Conservation (phyloP, 768 basidiomycete species). For the Auriculariales sp. region DNA sequence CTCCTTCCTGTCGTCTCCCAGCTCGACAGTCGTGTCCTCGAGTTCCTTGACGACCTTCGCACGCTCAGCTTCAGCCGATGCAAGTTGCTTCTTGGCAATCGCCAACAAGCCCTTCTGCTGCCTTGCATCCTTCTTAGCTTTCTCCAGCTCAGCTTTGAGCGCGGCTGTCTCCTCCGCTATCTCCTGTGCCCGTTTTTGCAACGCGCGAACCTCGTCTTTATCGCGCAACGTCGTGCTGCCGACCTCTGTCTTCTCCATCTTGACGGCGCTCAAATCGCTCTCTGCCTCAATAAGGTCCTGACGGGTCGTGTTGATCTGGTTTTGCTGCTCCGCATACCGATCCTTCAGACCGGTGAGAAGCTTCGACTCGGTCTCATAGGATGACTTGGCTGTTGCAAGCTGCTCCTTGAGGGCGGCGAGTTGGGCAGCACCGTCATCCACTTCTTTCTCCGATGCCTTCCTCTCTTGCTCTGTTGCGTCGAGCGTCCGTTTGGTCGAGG, state of each 20-base stretch:
- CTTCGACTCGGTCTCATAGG: conserved; percentile 74
- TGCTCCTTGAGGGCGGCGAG: conserved; percentile 72
- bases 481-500: conserved; percentile 62
- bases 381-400: conserved; percentile 66
- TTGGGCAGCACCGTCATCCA: conserved; percentile 56
- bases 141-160: conserved; percentile 67
- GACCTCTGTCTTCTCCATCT: conserved; percentile 83
- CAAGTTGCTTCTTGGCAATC: conserved; percentile 88
- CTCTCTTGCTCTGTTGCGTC: conserved; percentile 54
- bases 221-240: conserved; percentile 78
- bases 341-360: conserved; percentile 54
- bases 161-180: conserved; percentile 55
- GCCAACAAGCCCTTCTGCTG: conserved; percentile 93
- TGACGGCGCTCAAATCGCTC: conserved; percentile 78
- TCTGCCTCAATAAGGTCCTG: conserved; percentile 80
- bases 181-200: conserved; percentile 76
- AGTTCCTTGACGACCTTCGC: conserved; percentile 59
- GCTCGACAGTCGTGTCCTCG: conserved; percentile 45
- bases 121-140: conserved; percentile 82
- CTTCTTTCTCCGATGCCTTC: conserved; percentile 41
- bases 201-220: conserved; percentile 82
- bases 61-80: conserved; percentile 65
- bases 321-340: conserved; percentile 47
- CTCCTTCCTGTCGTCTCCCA: conserved; percentile 36
- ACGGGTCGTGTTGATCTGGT: conserved; percentile 54